Evolutionary conservation across 1,284 basidiomycete genomes (phyloP).

Genomic region (Ceratobasidium sp.): DNA sequence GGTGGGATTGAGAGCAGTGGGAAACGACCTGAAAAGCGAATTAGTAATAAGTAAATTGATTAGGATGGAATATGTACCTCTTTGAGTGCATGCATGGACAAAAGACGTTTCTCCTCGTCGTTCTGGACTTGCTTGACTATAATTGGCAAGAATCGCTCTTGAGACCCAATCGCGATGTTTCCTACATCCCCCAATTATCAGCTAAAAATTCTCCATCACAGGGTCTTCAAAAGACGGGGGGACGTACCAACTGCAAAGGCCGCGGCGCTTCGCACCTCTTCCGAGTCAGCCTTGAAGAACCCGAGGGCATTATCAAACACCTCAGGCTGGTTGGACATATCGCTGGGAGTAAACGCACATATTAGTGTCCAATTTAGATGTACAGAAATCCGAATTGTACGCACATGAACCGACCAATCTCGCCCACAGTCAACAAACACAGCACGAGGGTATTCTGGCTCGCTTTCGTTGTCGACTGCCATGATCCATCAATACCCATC

Average conservation of each 20-base stretch:
- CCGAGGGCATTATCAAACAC: constrained; percentile 81
- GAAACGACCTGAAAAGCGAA: constrained; percentile 78
- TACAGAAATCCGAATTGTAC: constrained; percentile 51
- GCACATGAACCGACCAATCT: constrained; percentile 89
- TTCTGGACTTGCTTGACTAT: constrained; percentile 86
- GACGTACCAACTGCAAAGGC: constrained; percentile 88
- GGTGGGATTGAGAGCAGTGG: constrained; percentile 85
- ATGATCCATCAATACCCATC: constrained; percentile 12
- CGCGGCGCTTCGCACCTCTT: constrained; percentile 88
- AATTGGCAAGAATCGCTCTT: constrained; percentile 85
- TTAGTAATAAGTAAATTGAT: constrained; percentile 22
- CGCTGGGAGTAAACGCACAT: constrained; percentile 64
- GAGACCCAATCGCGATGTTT: constrained; percentile 94
- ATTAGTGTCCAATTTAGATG: background rate
- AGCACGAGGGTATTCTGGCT: constrained; percentile 78
- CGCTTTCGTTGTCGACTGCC: constrained; percentile 73
- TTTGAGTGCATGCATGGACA: constrained; percentile 93
- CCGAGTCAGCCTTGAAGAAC: constrained; percentile 80
- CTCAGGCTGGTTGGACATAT: constrained; percentile 82
- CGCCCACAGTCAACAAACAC: constrained; percentile 89
- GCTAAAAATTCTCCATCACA: background rate
- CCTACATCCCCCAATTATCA: constrained; percentile 63
- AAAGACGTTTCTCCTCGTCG: constrained; percentile 81
- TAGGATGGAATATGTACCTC: constrained; percentile 67
- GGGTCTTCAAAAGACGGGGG: background rate